Evolutionary conservation across 495 filamentous ascomycete species (phyloP), one percentile per base, ranked within the genome.

Genomic region (Lasiosphaeriaceae sp.): DNA sequence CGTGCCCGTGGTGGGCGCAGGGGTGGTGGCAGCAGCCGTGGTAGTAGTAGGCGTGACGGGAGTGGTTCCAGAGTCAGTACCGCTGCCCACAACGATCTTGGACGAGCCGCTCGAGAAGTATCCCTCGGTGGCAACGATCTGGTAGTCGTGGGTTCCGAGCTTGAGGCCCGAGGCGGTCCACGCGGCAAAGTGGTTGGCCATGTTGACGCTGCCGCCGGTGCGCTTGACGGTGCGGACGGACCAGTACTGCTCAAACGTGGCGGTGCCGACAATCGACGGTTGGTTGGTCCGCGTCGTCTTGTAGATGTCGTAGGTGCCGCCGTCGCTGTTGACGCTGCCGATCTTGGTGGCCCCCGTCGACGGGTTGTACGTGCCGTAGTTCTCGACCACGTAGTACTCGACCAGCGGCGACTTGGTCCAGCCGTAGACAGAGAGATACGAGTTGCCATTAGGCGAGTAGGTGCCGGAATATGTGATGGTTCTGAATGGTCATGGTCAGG

Each of bases 271-370:
- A 66, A 85, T 85, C 11, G 76, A 80, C 12, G 81, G 81, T 69
- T 82, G 72, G 67, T 89, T 80, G 66, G 74, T 73, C 50, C 83
- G 84, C 43, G 74, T 72, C 20, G 77, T 75, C 59, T 75, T 70
- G 72, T 82, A 86, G 70, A 90, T 81, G 56, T 86, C 74, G 73
- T 90, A 90, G 9, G 74, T 80, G 21, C 69, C 69, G 49, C 85
- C 86, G 70, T 89, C 87, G 24, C 66, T 74, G 39, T 64, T 68
- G 22, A 89, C 70, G 17, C 75, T 77, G 50, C 84, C 85, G 57
- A 78, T 76, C 63, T 74, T 69, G 2, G 68, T 70, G 44, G 73
- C 74, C 22, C 71, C 78, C 31, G 66, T 69, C 45, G 74, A 77
- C 21, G 82, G 82, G 74, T 83, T 78, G 73, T 82, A 84, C 34